These are phyloP conservation scores for Orbilia blumenaviensis DNA, from an alignment of 2,329 filamentous ascomycete genomes.

Conservation along the genomic window DNA sequence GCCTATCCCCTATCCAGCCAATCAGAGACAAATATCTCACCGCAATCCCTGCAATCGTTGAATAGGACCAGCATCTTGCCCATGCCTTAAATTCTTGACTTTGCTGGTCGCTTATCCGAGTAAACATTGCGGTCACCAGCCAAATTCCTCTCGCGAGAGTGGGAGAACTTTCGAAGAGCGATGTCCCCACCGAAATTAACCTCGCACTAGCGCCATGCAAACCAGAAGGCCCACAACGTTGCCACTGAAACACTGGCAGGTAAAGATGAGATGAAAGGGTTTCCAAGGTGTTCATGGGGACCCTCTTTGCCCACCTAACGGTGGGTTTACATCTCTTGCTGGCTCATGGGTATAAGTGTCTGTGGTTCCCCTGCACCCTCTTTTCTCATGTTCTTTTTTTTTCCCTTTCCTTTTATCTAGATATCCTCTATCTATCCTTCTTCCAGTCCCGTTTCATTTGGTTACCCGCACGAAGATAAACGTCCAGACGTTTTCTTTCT, in stretches of 20 bases:
- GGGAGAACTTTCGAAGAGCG: not conserved
- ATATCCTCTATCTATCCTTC: constrained; percentile 34
- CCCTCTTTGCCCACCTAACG: not conserved
- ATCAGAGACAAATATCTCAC: constrained; percentile 49
- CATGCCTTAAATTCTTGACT: constrained; percentile 24
- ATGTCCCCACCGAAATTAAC: constrained; percentile 43
- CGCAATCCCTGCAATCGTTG: constrained; percentile 49
- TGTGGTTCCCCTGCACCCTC: constrained; percentile 51
- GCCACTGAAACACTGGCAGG: constrained; percentile 52
- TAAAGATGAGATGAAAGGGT: constrained; percentile 54
- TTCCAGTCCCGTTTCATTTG: constrained; percentile 15
- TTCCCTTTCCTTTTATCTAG: not conserved
- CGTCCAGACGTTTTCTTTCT: constrained; percentile 50
- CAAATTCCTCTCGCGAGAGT: constrained; percentile 15
- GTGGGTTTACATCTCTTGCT: not conserved
- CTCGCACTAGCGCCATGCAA: constrained; percentile 45
- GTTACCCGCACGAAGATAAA: constrained; percentile 28
- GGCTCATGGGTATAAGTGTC: constrained; percentile 43
- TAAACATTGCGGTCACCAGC: constrained; percentile 13
- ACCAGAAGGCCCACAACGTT: constrained; percentile 38
- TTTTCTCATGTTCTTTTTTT: constrained; percentile 25
- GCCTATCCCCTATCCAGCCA: constrained; percentile 50
- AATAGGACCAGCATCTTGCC: constrained; percentile 19
- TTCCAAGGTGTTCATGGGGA: constrained; percentile 25
- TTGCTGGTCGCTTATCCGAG: constrained; percentile 39